Base-by-base conservation (phyloP, 495 filamentous ascomycete genomes). In the Daldinia loculata region DNA sequence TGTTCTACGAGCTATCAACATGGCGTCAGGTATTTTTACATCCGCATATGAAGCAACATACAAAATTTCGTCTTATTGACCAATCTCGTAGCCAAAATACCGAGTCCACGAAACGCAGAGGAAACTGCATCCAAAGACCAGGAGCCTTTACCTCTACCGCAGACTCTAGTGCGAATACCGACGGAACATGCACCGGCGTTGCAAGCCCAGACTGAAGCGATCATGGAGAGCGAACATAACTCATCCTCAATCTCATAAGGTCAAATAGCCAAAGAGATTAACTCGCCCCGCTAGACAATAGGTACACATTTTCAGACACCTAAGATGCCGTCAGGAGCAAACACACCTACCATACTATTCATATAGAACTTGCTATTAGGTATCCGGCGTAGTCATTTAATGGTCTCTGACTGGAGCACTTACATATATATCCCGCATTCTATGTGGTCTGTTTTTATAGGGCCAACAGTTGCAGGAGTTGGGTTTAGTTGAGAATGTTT, bases 1-100 rank as follows among this genome's bases (percentile, higher is more conserved):
- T 77, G 94, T 99, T 58, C 85, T 99, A 19, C 87, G 91, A 56
- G 94, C 94, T 39, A 98, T 99, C 74, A 92, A 91, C 76, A 96
- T 99, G 89, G 94, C 96, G 63, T 97, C 93, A 58, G 88, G 95
- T 99, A 89, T 77, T 91, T 79, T 68, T 5, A 72, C 50, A 48
- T 63, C 19, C 45, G 5, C 27, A 51, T 5, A n/a, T 41, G 29
- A 34, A 17, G 53, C 19, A 36, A 7, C 15, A 41, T 12, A 4
- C 26, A 24, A 24, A 43, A 6, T 17, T 59, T 24, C 17, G 15
- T 17, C 56, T 1, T 53, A 51, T 66, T 67, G 30, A 77, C 55
- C 56, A 9, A 52, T 60, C n/a, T 32, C 39, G 36, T 59, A 89
- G 88, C 83, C 62, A 89, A 87, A 84, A 83, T 89, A 48, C 84